Conservation (phyloP, 305 asterid species). For the Euphrasia arctica region DNA sequence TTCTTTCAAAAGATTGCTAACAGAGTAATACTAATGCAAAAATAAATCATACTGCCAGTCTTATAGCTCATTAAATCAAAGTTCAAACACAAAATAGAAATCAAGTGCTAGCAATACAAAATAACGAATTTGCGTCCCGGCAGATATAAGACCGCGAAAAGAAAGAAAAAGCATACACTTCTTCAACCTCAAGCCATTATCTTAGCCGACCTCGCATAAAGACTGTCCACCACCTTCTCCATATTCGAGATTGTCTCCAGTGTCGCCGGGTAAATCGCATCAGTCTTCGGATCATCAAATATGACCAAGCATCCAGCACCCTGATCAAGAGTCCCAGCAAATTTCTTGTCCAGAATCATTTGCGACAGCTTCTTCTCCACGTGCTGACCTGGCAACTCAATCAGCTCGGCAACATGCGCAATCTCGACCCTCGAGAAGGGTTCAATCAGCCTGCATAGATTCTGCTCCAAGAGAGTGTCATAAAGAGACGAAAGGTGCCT, state of each 20-base stretch:
- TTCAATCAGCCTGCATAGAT: slow-evolving; percentile 70
- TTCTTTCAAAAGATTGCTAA: no score
- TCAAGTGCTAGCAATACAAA: slow-evolving; percentile 22
- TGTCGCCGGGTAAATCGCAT: slow-evolving; percentile 57
- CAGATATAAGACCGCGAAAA: slow-evolving; percentile 6
- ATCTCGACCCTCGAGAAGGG: slow-evolving; percentile 69
- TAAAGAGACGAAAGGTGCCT: slow-evolving; percentile 67
- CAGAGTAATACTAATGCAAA: background rate
- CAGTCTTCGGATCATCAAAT: slow-evolving; percentile 63
- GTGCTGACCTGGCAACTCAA: slow-evolving; percentile 55
- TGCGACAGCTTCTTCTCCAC: slow-evolving; percentile 66
- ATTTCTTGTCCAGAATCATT: slow-evolving; percentile 70
- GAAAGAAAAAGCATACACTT: background rate
- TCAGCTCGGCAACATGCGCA: slow-evolving; percentile 59
- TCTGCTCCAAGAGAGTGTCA: slow-evolving; percentile 65
- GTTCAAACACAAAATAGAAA: slow-evolving; percentile 20
- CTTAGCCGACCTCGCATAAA: slow-evolving; percentile 58
- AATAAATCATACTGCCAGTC: slow-evolving; percentile 24
- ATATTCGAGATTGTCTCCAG: slow-evolving; percentile 58
- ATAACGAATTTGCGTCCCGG: background rate
- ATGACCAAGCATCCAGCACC: slow-evolving; percentile 66
- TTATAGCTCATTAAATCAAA: slow-evolving; percentile 20
- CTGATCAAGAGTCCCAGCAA: slow-evolving; percentile 71
- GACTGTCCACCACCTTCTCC: slow-evolving; percentile 72
- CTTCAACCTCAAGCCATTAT: slow-evolving; percentile 49